phyloP scores from a whole-genome alignment of 345 rosid genomes.

The Nephelium lappaceum region DNA sequence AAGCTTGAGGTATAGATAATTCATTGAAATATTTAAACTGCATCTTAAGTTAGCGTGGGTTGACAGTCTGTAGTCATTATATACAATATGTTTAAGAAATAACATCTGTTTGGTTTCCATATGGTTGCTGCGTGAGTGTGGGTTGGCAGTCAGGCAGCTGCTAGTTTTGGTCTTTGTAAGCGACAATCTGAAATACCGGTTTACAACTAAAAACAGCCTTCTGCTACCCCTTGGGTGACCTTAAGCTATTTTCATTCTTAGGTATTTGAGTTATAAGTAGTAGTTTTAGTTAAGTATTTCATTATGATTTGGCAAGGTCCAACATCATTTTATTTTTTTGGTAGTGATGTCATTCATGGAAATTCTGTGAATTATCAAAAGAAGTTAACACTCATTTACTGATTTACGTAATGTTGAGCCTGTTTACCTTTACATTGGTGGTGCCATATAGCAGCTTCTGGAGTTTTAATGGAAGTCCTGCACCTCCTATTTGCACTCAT shows the following conservation, averaged over 20 bases:
- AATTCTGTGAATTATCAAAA: no score
- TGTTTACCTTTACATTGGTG: neutral
- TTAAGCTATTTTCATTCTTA: neutral
- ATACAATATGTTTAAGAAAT: no score
- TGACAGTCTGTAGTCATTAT: no score
- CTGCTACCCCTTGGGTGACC: neutral
- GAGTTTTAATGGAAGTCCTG: neutral
- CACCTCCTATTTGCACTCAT: neutral
- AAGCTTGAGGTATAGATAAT: neutral
- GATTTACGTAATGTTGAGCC: neutral
- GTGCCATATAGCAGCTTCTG: neutral
- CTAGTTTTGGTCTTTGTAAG: neutral
- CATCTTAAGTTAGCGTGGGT: no score
- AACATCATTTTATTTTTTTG: neutral
- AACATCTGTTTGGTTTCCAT: no score
- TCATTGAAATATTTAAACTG: no score
- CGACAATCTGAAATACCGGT: neutral
- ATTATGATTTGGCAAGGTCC: neutral
- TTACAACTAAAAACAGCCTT: neutral
- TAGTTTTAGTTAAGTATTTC: neutral
- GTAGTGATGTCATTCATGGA: neutral
- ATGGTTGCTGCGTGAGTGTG: neutral
- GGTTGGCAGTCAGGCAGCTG: neutral
- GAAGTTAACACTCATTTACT: neutral
- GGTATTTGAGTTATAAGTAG: neutral